phyloP scores from a whole-genome alignment of 805 yeast genomes.

The Zygotorulaspora chibaensis region DNA sequence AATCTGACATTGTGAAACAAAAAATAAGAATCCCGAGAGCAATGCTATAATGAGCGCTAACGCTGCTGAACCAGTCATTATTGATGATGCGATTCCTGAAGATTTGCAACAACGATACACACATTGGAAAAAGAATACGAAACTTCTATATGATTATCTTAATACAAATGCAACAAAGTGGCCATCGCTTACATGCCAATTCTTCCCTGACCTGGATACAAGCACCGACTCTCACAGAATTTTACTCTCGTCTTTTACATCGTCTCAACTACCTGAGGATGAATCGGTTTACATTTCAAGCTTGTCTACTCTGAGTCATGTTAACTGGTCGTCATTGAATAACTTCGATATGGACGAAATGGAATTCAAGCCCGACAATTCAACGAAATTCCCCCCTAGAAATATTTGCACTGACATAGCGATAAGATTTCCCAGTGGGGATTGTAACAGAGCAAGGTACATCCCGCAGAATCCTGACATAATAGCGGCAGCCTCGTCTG shows the following conservation, averaged over 20 bases:
- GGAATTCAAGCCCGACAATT: conserved; percentile 36
- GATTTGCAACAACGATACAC: conserved; percentile 33
- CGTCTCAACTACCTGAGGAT: conserved; percentile 34
- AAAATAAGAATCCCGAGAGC: neutral
- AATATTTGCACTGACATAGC: conserved; percentile 24
- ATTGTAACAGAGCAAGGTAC: conserved; percentile 65
- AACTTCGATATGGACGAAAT: conserved; percentile 37
- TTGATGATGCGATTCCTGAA: conserved; percentile 15
- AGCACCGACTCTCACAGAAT: conserved; percentile 28
- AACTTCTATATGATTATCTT: conserved; percentile 66
- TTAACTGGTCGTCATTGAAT: conserved; percentile 34
- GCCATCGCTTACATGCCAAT: conserved; percentile 69
- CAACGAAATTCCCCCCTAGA: conserved; percentile 28
- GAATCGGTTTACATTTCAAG: conserved; percentile 30
- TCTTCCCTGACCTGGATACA: conserved; percentile 49
- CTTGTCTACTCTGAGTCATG: conserved; percentile 31
- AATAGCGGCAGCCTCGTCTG: conserved; percentile 63
- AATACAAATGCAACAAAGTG: conserved; percentile 63
- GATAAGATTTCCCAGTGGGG: conserved; percentile 41
- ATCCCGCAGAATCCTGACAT: conserved; percentile 87
- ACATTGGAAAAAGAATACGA: conserved; percentile 77
- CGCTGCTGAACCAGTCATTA: neutral
- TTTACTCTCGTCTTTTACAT: conserved; percentile 34
- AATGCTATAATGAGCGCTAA: conserved; percentile 1
- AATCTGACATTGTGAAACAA: no score